Evolutionary conservation across 2,329 filamentous ascomycete species (phyloP).

Genomic region (Biscogniauxia marginata): DNA sequence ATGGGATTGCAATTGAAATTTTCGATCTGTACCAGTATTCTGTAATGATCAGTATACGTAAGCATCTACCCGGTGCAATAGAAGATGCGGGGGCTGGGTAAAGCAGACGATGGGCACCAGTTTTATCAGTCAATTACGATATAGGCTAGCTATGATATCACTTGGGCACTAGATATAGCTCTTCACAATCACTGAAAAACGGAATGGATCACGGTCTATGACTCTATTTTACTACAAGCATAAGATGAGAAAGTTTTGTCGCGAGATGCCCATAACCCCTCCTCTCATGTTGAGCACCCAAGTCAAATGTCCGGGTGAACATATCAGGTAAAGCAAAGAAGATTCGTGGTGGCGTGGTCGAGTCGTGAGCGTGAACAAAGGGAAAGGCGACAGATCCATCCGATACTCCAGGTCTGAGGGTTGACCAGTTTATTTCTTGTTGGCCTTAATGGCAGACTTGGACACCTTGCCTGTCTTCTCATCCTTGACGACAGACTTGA

Average conservation of each 20-base stretch:
- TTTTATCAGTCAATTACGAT: too few relatives aligned
- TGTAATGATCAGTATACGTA: too few relatives aligned
- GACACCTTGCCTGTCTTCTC: constrained; percentile 62
- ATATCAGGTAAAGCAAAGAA: constrained; percentile 39
- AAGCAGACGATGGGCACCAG: too few relatives aligned
- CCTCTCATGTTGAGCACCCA: constrained; percentile 45
- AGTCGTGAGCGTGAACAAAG: constrained; percentile 19
- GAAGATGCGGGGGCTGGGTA: too few relatives aligned
- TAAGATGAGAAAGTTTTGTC: constrained; percentile 43
- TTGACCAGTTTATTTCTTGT: constrained; percentile 64
- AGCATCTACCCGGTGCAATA: too few relatives aligned
- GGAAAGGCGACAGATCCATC: constrained; percentile 9
- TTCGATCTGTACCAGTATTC: too few relatives aligned
- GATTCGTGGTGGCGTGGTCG: constrained; percentile 31
- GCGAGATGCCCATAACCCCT: constrained; percentile 37
- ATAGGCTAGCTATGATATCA: too few relatives aligned
- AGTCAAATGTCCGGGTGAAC: constrained; percentile 42
- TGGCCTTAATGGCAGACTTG: constrained; percentile 71
- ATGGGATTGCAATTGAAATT: too few relatives aligned
- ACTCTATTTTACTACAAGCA: constrained; percentile 50
- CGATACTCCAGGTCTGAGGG: constrained; percentile 6
- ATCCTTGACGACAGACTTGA: constrained; percentile 79
- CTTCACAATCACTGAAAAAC: constrained; percentile 10
- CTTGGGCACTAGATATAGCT: neutral
- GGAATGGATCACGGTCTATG: constrained; percentile 27